These are phyloP conservation scores for Areca catechu DNA, from an alignment of 176 grass and related monocot genomes.

Conservation along the genomic window DNA sequence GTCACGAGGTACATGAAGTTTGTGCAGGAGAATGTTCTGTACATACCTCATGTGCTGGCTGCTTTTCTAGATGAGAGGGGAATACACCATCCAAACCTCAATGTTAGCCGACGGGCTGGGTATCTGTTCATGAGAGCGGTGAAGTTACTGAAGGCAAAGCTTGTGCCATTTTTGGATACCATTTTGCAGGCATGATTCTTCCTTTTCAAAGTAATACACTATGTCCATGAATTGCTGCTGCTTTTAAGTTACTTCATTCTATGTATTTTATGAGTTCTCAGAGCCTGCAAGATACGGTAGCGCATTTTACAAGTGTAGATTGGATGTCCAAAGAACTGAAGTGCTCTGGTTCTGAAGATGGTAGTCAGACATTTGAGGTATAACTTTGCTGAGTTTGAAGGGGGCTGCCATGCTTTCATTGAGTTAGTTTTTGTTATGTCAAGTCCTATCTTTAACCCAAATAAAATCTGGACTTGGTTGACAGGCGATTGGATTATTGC, in stretches of 20 bases:
- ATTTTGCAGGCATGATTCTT: constrained; percentile 68
- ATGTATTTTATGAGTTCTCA: constrained; percentile 31
- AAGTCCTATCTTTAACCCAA: too few relatives aligned
- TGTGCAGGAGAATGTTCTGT: constrained; percentile 68
- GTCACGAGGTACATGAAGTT: constrained; percentile 86
- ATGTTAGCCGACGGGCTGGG: constrained; percentile 67
- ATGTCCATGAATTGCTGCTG: too few relatives aligned
- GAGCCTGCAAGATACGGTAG: constrained; percentile 75
- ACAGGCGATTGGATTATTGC: constrained; percentile 87
- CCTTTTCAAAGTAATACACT: not conserved
- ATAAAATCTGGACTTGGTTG: constrained; percentile 14
- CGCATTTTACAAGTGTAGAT: constrained; percentile 44
- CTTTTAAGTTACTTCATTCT: too few relatives aligned
- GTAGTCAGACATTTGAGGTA: constrained; percentile 97
- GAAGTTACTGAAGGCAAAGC: constrained; percentile 68
- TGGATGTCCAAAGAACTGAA: constrained; percentile 56
- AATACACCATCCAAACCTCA: constrained; percentile 68
- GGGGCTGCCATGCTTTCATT: not conserved
- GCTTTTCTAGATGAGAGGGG: constrained; percentile 88
- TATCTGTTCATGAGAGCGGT: constrained; percentile 96
- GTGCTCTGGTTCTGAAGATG: constrained; percentile 69
- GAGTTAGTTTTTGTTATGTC: too few relatives aligned
- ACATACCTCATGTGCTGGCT: constrained; percentile 55
- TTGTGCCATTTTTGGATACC: constrained; percentile 77
- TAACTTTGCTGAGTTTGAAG: constrained; percentile 12